Conservation (phyloP, 2,329 filamentous ascomycete genomes). For the Pyrenophora tritici-repentis region DNA sequence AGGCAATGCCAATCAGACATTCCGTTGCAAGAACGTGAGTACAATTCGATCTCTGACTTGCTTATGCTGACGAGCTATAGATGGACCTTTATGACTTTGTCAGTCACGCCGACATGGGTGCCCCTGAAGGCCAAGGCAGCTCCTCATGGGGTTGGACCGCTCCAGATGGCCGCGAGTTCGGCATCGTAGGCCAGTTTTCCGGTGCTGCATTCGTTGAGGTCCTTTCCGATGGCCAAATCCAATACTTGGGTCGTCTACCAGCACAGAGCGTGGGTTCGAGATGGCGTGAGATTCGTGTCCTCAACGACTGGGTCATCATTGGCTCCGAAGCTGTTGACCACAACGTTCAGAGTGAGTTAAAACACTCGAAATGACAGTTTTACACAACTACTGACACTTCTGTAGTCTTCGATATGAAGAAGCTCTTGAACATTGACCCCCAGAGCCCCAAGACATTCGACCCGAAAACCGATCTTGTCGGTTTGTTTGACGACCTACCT, state of each 20-base stretch:
- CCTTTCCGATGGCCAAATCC: constrained; percentile 54
- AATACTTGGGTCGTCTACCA: constrained; percentile 59
- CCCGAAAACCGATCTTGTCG: constrained; percentile 35
- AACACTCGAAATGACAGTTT: constrained; percentile 59
- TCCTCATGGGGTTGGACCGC: constrained; percentile 60
- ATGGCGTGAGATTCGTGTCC: constrained; percentile 59
- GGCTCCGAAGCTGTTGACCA: constrained; percentile 55
- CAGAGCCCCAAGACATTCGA: constrained; percentile 40
- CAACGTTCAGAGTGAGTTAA: constrained; percentile 55
- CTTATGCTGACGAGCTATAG: constrained; percentile 32
- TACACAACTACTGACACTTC: constrained; percentile 30
- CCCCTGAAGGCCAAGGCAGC: constrained; percentile 47
- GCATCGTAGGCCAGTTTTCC: constrained; percentile 59
- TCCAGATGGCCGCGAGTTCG: constrained; percentile 58
- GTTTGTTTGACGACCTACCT: constrained; percentile 32
- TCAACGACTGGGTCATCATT: constrained; percentile 53
- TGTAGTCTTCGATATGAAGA: constrained; percentile 53
- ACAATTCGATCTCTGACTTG: neutral
- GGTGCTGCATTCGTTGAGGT: constrained; percentile 61
- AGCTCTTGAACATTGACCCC: constrained; percentile 39
- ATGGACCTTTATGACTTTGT: constrained; percentile 63
- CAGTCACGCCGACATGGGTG: constrained; percentile 59
- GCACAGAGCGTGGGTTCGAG: constrained; percentile 50
- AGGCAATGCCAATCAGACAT: constrained; percentile 32
- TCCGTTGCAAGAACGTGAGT: constrained; percentile 31